Evolutionary conservation across 139 green algal genomes (phyloP), one percentile per base, ranked within the genome.

Genomic region (Trebouxia sp.): DNA sequence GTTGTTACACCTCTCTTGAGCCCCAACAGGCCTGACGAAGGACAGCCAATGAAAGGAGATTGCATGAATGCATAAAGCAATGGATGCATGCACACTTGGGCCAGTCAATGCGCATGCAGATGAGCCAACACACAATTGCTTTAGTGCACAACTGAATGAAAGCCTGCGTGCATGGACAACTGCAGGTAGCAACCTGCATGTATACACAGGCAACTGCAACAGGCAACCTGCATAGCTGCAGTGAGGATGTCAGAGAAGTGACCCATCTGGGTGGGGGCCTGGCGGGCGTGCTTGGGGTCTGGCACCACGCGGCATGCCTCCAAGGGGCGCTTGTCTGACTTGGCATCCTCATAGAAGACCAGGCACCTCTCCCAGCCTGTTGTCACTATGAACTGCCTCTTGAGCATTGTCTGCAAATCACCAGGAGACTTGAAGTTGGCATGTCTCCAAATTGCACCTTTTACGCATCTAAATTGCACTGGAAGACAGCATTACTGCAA

Each of bases 321-420:
- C 22, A 86, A 47, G 37, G 87, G 69, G 32, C 83, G 79, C 75
- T 65, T 42, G 28, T 83, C 79, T n/a, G 32, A 45, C 26, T 83
- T 56, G 14, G 26, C 35, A 55, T 93, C 89, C 65, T 91, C 87
- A 65, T 89, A 91, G 76, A 91, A 91, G 10, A 87, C 91, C 45
- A 92, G 77, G 26, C 38, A 85, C 1, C 85, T 82, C 83, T 92
- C 86, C 90, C 90, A 94, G 37, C 90, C 90, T 1, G 80, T 87
- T 17, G 88, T 81, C n/a, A 92, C 56, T 58, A 94, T 84, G 79
- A 88, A 85, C 24, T 78, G 79, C 26, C 78, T 85, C 38, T 66
- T 79, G 45, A 79, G 30, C 74, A 79, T 79, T 35, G 42, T 66
- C 74, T 79, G 74, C 45, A 91, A 53, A 8, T 78, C 38, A 8